phyloP scores from a whole-genome alignment of 2,329 filamentous ascomycete genomes.

The Curvularia sp. region DNA sequence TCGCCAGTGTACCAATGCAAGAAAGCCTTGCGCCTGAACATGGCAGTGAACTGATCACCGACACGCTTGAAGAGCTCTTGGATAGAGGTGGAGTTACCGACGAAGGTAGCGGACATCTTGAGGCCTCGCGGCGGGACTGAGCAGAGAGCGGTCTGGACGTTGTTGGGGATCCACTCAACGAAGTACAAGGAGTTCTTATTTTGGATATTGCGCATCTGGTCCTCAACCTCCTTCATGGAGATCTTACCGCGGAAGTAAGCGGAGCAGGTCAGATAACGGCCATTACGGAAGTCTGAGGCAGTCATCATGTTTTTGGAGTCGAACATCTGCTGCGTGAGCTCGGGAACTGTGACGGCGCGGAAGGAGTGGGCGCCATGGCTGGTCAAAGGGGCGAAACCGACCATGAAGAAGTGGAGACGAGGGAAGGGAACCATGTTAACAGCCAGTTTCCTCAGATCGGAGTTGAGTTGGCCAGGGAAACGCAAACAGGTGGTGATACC shows the following conservation, averaged over 20 bases:
- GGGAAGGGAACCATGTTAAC: conserved; percentile 99
- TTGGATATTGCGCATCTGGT: conserved; percentile 99
- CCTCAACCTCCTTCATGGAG: conserved; percentile 99
- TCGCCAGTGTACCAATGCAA: conserved; percentile 99
- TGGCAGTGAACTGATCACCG: conserved; percentile 98
- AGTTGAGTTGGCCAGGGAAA: conserved; percentile 99
- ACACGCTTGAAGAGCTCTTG: conserved; percentile 99
- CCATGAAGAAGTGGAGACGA: conserved; percentile 99
- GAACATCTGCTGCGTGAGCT: conserved; percentile 99
- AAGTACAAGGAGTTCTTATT: conserved; percentile 99
- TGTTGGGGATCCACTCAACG: conserved; percentile 99
- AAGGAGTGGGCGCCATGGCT: conserved; percentile 91
- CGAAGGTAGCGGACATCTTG: conserved; percentile 99
- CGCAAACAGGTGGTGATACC: conserved; percentile 98
- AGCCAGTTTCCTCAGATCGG: conserved; percentile 97
- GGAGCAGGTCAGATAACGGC: conserved; percentile 98
- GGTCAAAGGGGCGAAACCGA: conserved; percentile 98
- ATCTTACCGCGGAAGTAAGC: conserved; percentile 99
- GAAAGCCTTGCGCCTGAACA: conserved; percentile 99
- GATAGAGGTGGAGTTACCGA: conserved; percentile 99
- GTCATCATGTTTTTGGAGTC: conserved; percentile 99
- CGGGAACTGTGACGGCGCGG: conserved; percentile 95
- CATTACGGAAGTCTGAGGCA: conserved; percentile 99
- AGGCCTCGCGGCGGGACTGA: conserved; percentile 97
- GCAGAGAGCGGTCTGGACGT: conserved; percentile 99